Evolutionary conservation across 2,329 filamentous ascomycete species (phyloP), one percentile per base, ranked within the genome.

Genomic region (Colletotrichum truncatum): DNA sequence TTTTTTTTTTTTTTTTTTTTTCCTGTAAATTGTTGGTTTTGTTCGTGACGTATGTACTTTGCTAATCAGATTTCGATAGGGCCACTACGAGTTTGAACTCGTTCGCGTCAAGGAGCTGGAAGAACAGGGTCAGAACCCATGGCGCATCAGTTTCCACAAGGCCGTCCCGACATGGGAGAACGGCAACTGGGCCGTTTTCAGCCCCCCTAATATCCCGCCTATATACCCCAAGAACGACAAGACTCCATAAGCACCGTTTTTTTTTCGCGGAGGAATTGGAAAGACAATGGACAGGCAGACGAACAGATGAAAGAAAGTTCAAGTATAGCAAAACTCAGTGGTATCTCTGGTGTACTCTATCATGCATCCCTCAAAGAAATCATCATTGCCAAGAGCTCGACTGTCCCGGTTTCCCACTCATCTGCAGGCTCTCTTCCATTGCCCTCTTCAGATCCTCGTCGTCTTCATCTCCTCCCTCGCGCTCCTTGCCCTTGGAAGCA

Each of bases 361-460:
- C 16, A 6, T 26, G 21, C 26, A 23, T 56, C 39, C 34, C 23
- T 28, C 23, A 36, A 43, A 39, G 59, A 57, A 48, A 36, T 12
- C 14, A 28, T 62, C 18, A 62, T 23, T 45, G 25, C 12, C 14
- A 63, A 30, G 59, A 66, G 26, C 63, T 66, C 49, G 63, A 66
- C 30, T 46, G 38, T 9, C 63, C 63, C 11, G 57, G 59, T 39
- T 70, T 72, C 14, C 70, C 72, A 66, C 77, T 78, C 66, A 80
- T 60, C 68, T 76, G 82, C 76, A 89, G 71, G 65, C 87, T 89
- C 76, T 85, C 81, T 70, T 86, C 83, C 73, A 89, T 78, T 2
- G 85, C 87, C 68, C 74, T 76, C 68, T 76, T 82, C 63, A 89
- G 69, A n/a, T 88, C 86, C 70, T 88, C 86, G 48, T 89, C 84